Evolutionary conservation across 2,329 filamentous ascomycete species (phyloP).

Genomic region (Pleurostoma richardsiae): DNA sequence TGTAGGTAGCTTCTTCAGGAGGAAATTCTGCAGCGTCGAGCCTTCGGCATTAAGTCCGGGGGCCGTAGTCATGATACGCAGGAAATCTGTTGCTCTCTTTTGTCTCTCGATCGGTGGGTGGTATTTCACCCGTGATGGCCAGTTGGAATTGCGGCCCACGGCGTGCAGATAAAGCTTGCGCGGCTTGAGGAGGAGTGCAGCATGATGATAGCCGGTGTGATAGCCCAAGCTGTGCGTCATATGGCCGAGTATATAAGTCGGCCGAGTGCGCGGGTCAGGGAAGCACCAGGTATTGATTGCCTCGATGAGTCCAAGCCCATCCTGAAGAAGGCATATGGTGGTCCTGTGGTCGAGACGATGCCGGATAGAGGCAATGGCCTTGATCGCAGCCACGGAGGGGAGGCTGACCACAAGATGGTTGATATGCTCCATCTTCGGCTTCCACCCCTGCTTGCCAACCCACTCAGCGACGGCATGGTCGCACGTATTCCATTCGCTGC

Average conservation of each 20-base stretch:
- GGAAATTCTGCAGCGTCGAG: conserved; percentile 54
- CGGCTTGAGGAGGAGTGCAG: conserved; percentile 27
- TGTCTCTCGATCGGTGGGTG: conserved; percentile 16
- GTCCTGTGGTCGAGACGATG: conserved; percentile 25
- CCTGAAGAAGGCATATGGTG: conserved; percentile 26
- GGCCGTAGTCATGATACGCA: conserved; percentile 58
- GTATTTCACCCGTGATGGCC: conserved; percentile 8
- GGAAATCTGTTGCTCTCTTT: conserved; percentile 43
- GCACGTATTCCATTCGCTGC: conserved; percentile 6
- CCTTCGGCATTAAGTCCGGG: conserved; percentile 57
- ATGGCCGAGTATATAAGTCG: conserved; percentile 71
- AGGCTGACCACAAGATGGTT: conserved; percentile 24
- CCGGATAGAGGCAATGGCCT: conserved; percentile 15
- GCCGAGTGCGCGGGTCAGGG: conserved; percentile 56
- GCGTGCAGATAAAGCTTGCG: conserved; percentile 29
- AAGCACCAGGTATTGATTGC: conserved; percentile 69
- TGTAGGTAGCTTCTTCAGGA: conserved; percentile 72
- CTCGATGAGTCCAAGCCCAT: conserved; percentile 70
- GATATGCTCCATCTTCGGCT: conserved; percentile 11
- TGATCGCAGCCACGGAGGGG: conserved; percentile 15
- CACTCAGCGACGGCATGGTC: conserved; percentile 16
- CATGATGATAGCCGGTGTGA: conserved; percentile 30
- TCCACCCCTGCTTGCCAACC: conserved; percentile 5
- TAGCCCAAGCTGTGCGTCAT: conserved; percentile 42
- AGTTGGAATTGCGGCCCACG: conserved; percentile 8